Evolutionary conservation across 495 filamentous ascomycete species (phyloP).

Genomic region (Penicillium salamii): DNA sequence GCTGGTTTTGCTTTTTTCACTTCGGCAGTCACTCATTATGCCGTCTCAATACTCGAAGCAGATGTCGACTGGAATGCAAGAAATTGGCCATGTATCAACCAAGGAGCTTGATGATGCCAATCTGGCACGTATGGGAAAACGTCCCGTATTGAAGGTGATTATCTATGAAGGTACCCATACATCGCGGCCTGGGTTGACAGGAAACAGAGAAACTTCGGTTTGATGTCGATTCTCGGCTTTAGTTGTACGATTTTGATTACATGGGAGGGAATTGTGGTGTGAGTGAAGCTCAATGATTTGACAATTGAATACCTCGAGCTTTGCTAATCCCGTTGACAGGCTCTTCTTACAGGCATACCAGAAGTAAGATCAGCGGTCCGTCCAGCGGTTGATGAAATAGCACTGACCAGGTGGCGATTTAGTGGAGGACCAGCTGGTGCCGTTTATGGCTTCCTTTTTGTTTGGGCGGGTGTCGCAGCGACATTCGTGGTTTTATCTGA

Average conservation of each 20-base stretch:
- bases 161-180: constrained; percentile 10
- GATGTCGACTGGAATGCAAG: constrained; percentile 9
- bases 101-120: constrained; percentile 36
- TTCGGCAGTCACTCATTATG: constrained; percentile 6
- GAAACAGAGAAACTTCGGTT: constrained; percentile 44
- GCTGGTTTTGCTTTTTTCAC: background rate
- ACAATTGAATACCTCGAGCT: background rate
- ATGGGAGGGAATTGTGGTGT: constrained; percentile 47
- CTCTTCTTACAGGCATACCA: constrained; percentile 33
- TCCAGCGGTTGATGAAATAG: background rate
- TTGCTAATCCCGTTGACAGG: constrained; percentile 8
- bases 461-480: constrained; percentile 37
- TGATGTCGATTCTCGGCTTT: constrained; percentile 50
- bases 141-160: constrained; percentile 43
- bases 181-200: constrained; percentile 9
- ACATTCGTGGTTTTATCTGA: constrained; percentile 36
- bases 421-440: constrained; percentile 52
- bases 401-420: background rate
- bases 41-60: constrained; percentile 14
- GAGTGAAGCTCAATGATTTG: constrained; percentile 3
- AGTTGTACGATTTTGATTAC: constrained; percentile 49
- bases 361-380: constrained; percentile 21
- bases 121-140: constrained; percentile 50
- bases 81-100: constrained; percentile 13
- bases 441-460: constrained; percentile 51